Evolutionary conservation across 768 basidiomycete genomes (phyloP), one percentile per base, ranked within the genome.

Genomic region (Trametopsis cervina): DNA sequence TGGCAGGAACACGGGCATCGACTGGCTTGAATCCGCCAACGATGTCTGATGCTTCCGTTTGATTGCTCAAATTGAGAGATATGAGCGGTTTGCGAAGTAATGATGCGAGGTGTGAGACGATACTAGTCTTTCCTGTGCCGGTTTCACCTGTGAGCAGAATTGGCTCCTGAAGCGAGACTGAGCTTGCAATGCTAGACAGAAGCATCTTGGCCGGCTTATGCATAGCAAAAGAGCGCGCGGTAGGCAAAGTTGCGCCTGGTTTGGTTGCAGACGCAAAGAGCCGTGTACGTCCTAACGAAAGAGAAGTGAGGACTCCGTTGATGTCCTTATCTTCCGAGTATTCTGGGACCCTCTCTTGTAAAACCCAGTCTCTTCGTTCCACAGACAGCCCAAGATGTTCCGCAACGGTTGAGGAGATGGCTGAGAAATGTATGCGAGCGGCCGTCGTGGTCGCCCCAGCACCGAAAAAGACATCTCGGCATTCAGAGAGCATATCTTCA

Each of bases 81-180:
- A 91, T 77, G 26, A 99, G 75, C 0, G 83, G 81, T 10, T 80
- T 77, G 5, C 74, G 76, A 23, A 96, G 75, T n/a, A 88, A 65
- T 2, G 82, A 74, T 10, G 96, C 85, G 24, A 98, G 74, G 58
- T 96, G 82, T 2, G 92, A 88, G 13, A 99, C 79, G 17, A 82
- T 77, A 44, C 93, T 94, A 0, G 96, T 99, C 67, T 99, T 99
- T 12, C 96, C 96, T 1, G 96, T 99, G n/a, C 96, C 96, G 2
- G 96, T 99, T 70, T 99, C 96, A 40, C 96, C 96, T 0, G 93
- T 92, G 21, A 99, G 75, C 6, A 99, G 75, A 4, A 94, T 72
- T 4, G 96, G 92, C 60, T 99, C 96, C 12, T 67, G 66, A 40
- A 85, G 70, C 0, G 82, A 72, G 40, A 92, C 71, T 0, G 85